Base-by-base conservation (phyloP, 116 monocot species). In the Trichopus zeylanicus region DNA sequence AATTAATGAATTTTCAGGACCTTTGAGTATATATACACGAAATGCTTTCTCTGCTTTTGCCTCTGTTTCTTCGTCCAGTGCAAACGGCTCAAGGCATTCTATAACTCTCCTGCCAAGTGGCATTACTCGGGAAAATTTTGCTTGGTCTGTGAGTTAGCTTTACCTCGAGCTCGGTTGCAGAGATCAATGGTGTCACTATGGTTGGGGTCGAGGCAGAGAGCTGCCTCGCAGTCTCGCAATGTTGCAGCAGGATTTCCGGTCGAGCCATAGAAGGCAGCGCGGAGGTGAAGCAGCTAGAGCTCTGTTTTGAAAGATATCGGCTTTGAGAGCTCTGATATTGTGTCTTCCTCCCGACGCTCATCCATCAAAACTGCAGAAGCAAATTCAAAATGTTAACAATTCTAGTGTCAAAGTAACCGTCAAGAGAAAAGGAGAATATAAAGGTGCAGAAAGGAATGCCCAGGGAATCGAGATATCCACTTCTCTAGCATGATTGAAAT, bases 211-310 rank as follows among this genome's bases (percentile, higher is more conserved):
- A 97, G 81, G 67, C 87, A 91, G 15, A 97, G 78, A 0, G 91
- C 87, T 5, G 91, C 91, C 66, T 91, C 91, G 38, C 97, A 97
- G 28, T 97, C 97, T 56, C 75, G 71, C 21, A 82, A 4, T 31
- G 87, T 66, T 46, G 70, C 75, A 13, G 29, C 68, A 22, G 16
- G 28, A 33, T 87, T 56, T 1, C 91, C 79, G 60, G 87, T 77
- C 3, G 97, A 97, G 51, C 91, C 87, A 27, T 59, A 80, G 67
- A 97, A 97, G n/a, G 97, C 91, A 5, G 97, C 97, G 26, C 97
- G 83, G 5, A 97, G 77, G 49, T 91, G 82, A 27, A 97, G 81
- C 37, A 97, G 77, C 66, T 90, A 87, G 35, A 97, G 80, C 34
- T 97, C 97, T 31, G 87, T 84, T 49, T 87, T 97, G 79, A 97